Conservation (phyloP, 257 asterid genomes). For the Solanum microdontum region DNA sequence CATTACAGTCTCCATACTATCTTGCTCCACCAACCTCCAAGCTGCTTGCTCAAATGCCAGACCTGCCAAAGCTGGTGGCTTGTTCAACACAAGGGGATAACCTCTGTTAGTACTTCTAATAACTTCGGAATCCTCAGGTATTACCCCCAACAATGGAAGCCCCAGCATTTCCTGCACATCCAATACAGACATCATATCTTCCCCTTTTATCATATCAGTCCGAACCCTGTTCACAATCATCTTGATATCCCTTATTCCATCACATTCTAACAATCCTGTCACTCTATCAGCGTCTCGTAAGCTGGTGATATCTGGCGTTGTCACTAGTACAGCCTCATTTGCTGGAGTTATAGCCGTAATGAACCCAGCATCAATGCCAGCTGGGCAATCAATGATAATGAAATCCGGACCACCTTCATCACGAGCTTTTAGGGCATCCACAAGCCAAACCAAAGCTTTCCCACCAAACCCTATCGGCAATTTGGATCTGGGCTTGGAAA, state of each 20-base stretch:
- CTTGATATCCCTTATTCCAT: conserved; percentile 90
- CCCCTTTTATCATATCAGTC: conserved; percentile 92
- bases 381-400: conserved; percentile 83
- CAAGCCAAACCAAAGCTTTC: conserved; percentile 83
- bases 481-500: conserved; percentile 87
- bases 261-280: conserved; percentile 82
- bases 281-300: conserved; percentile 92
- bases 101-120: conserved; percentile 89
- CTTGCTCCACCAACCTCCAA: conserved; percentile 98
- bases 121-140: conserved; percentile 91
- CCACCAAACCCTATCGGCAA: conserved; percentile 90
- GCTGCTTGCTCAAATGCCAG: conserved; percentile 97
- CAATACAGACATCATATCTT: conserved; percentile 96
- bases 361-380: conserved; percentile 93
- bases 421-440: conserved; percentile 74
- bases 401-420: conserved; percentile 75
- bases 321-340: conserved; percentile 83
- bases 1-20: conserved; percentile 93
- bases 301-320: conserved; percentile 89
- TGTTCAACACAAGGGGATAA: conserved; percentile 78
- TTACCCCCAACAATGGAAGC: conserved; percentile 76
- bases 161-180: conserved; percentile 97
- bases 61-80: conserved; percentile 92
- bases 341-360: conserved; percentile 96
- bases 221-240: conserved; percentile 94